Evolutionary conservation across 495 filamentous ascomycete species (phyloP), one percentile per base, ranked within the genome.

Genomic region (Chaetomium fimeti): DNA sequence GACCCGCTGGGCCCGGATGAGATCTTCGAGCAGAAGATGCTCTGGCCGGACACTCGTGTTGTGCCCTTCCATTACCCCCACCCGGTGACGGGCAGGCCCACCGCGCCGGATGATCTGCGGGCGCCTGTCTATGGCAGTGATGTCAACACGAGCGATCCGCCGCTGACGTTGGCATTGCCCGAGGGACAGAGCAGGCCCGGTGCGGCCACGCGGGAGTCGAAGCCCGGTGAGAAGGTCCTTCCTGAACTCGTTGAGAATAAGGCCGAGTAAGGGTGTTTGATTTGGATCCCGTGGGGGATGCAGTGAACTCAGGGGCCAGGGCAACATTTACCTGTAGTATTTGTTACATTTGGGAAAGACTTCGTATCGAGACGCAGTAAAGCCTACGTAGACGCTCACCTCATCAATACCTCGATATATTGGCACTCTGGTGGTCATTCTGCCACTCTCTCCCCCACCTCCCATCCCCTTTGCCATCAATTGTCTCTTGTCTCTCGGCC

Each of bases 51-150:
- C 63, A 81, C 79, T 8, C 73, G 82, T 60, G 82, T 83, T 15
- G 76, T 85, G 49, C 81, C 82, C 3, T 84, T 84, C 71, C 82
- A 85, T 64, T 85, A 85, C 65, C 74, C 78, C 7, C 82, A 85
- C 65, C 82, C 82, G 1, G 76, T 85, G 3, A 85, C 82, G 24
- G 81, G 81, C 1, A 72, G 75, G 66, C 61, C 55, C 62, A 74
- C 79, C 0, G 67, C 69, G 4, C 72, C 69, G 16, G 79, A 82
- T 62, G 81, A 82, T 60, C 66, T 85, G 66, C 73, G 80, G 25
- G 82, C 82, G 32, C 82, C 82, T 16, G 61, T 64, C 49, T 82
- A 65, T 56, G 82, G 81, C 5, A 65, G 77, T 56, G 77, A 78
- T 40, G 68, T 71, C 15, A 64, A 57, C 59, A 74, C 71, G 11